These are phyloP conservation scores for Exserohilum turcica DNA, from an alignment of 2,329 filamentous ascomycete species.

Conservation along the genomic window DNA sequence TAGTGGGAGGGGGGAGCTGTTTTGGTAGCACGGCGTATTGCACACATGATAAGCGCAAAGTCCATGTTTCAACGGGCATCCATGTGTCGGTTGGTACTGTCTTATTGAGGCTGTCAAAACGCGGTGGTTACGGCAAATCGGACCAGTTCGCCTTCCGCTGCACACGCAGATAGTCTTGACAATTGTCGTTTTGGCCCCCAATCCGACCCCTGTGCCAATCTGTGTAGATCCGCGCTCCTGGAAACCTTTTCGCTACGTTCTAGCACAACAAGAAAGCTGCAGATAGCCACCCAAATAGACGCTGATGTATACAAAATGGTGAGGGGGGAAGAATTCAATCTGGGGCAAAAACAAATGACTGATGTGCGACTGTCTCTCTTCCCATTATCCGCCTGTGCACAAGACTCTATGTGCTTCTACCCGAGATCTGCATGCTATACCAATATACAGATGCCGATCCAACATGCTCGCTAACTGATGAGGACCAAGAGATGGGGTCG, in stretches of 20 bases:
- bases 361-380: conserved; percentile 5
- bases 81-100: neutral
- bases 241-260: conserved; percentile 4
- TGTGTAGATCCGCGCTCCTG: neutral
- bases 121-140: neutral
- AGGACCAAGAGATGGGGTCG: conserved; percentile 21
- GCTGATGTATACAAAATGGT: conserved; percentile 18
- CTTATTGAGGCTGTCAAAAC: neutral
- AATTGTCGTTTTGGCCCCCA: neutral
- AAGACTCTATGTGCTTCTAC: neutral
- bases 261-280: conserved; percentile 5
- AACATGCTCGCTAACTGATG: conserved; percentile 12
- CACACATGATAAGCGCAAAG: neutral
- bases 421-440: conserved; percentile 3
- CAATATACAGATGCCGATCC: conserved; percentile 14
- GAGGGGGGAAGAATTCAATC: neutral
- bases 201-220: neutral
- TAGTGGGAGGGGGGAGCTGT: neutral
- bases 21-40: neutral
- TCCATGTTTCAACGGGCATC: neutral
- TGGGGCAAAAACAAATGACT: conserved; percentile 3
- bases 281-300: conserved; percentile 10
- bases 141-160: neutral
- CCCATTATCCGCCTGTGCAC: conserved; percentile 16
- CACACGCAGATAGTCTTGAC: neutral